Evolutionary conservation across 371 early-diverging fungal species (phyloP), one percentile per base, ranked within the genome.

Genomic region (Apophysomyces variabilis): DNA sequence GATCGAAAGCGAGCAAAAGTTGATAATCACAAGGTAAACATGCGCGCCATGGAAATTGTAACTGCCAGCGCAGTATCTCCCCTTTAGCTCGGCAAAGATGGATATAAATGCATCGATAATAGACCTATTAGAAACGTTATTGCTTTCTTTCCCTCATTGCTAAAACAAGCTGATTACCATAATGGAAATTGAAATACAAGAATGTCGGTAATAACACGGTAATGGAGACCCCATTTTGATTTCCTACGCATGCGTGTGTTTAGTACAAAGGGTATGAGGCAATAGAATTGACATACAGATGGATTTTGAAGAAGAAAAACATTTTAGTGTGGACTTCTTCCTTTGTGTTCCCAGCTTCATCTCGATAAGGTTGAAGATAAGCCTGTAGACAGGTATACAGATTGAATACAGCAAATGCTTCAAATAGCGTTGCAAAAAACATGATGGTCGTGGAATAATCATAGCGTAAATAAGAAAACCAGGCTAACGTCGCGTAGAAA

Each of bases 181-280:
- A 83, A 65, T 37, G 83, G 83, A 65, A 73, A 83, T 58, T 83
- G 83, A 18, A 76, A 70, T 12, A 83, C 79, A 13, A 75, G 67
- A 39, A 83, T 78, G 32, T 77, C 77, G n/a, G 70, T 77, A 9
- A 83, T 78, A 7, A 76, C 70, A 12, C 80, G 69, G 64, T 71
- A 83, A 60, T 83, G 83, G 37, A 83, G 61, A 13, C 83, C 83
- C 70, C 77, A 83, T 59, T 79, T 80, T 7, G 83, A 83, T 72
- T 80, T 71, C 21, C 83, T 82, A 68, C 35, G 21, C 7, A 9
- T 21, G 7, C 57, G 32, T 58, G 46, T 37, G 32, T 50, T 39
- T 18, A 26, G 32, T 3, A 45, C 32, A 47, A 21, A n/a, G 50
- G 47, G n/a, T 13, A 36, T 26, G 57, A 8, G 8, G 26, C 44